Percentiles rank a stretch among this genome's conserved stretches.
Evolutionary conservation across 345 rosid species (phyloP).

Genomic region (Gossypium thurberi): DNA sequence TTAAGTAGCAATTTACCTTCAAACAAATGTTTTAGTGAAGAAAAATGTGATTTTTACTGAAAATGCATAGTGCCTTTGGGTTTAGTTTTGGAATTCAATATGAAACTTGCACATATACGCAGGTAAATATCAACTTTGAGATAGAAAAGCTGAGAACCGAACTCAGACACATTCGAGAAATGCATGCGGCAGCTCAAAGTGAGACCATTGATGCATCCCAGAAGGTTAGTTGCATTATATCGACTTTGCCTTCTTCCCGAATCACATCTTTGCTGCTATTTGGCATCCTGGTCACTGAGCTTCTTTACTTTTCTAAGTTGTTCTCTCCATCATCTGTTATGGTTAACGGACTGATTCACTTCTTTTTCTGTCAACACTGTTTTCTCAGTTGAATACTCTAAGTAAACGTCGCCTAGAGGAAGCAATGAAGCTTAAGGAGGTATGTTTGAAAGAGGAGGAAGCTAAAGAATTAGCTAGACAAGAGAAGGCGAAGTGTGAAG

Average conservation of each 20-base stretch:
- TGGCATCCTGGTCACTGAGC: background rate
- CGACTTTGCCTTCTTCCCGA: background rate
- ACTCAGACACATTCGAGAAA: constrained; percentile 70
- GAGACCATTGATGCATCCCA: constrained; percentile 73
- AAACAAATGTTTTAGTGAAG: background rate
- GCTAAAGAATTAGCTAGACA: constrained; percentile 45
- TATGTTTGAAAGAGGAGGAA: constrained; percentile 45
- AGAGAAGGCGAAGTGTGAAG: constrained; percentile 54
- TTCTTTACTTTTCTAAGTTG: background rate
- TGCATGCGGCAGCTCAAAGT: constrained; percentile 67
- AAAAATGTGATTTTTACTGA: background rate
- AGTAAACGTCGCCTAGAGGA: constrained; percentile 44
- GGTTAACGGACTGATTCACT: background rate
- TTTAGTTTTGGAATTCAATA: background rate
- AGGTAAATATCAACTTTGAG: constrained; percentile 61
- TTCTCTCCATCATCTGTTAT: background rate
- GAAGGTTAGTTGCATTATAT: constrained; percentile 46
- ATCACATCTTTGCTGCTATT: background rate
- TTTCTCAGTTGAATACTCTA: constrained; percentile 41
- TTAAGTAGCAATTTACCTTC: background rate
- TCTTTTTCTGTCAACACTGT: background rate
- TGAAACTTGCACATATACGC: constrained; percentile 7
- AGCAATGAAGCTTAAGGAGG: constrained; percentile 47
- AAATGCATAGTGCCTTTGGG: background rate
- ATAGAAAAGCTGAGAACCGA: constrained; percentile 80